A percentile compares a stretch with the other conserved stretches of the same genome.
phyloP scores from a whole-genome alignment of 2,329 filamentous ascomycete genomes.

The Diplodia corticola region DNA sequence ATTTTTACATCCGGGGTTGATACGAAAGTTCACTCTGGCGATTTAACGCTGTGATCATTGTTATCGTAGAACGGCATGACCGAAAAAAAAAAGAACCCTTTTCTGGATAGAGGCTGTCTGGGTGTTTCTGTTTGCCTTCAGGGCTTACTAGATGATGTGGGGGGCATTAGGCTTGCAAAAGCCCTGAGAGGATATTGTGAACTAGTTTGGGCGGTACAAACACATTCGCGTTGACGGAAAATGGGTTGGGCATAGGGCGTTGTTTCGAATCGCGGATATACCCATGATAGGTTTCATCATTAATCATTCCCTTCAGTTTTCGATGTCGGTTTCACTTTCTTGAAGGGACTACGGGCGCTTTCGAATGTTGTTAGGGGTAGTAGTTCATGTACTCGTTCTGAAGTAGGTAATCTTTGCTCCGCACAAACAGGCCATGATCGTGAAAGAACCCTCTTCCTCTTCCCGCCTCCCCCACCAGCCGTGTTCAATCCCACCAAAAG shows the following conservation, averaged over 20 bases:
- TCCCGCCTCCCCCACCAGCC: neutral
- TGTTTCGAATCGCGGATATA: neutral
- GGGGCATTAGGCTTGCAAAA: neutral
- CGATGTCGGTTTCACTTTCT: neutral
- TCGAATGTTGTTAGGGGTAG: no score
- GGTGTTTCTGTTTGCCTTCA: neutral
- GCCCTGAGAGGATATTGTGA: neutral
- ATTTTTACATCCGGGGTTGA: no score
- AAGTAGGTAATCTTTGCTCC: no score
- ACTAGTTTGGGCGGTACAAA: neutral
- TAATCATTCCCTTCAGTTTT: neutral
- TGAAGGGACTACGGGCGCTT: no score
- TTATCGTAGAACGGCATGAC: neutral
- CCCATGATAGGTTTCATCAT: neutral
- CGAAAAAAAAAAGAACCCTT: no score
- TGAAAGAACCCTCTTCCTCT: no score
- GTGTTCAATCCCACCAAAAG: slow-evolving; percentile 82
- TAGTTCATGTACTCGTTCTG: no score
- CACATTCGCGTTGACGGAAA: neutral
- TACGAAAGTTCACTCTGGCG: neutral
- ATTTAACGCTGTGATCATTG: neutral
- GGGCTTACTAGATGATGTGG: neutral
- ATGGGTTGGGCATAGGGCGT: neutral
- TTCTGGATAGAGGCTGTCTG: no score
- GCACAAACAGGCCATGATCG: no score